Evolutionary conservation across 164 flowering plant species (phyloP), one percentile per base, ranked within the genome.

Genomic region (Chloranthus sessilifolius): DNA sequence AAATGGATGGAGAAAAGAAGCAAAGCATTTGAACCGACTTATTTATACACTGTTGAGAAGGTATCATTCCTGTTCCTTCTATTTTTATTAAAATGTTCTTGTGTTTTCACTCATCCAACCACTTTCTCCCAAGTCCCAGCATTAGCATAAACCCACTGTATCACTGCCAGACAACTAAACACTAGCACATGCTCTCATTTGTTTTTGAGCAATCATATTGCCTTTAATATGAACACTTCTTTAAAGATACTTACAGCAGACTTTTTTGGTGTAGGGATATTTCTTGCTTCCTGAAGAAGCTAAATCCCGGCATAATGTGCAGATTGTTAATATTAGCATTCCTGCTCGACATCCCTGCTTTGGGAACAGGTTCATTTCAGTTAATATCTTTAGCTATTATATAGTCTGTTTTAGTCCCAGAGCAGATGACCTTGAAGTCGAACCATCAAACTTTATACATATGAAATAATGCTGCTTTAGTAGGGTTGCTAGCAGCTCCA

Each of bases 291-390:
- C 98, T 55, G 98, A 91, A 66, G 84, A 54, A 46, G 96, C 96
- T 12, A 88, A 69, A 63, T 57, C 77, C 66, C 79, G 52, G 45
- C 96, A 88, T 65, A 77, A 80, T 37, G 80, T 91, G 36, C 78
- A 61, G 12, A 85, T 92, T 27, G 74, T 79, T 21, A 88, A 91
- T 52, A 66, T 91, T 33, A 91, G 85, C 76, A 80, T 91, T 60
- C 77, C 98, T 57, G 89, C 98, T 52, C 75, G 77, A 50, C 79
- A 91, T 65, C 66, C 90, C 19, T 91, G 98, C 74, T 85, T 91
- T 74, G 98, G 98, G 14, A 91, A 91, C 86, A 88, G 96, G 98
- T 88, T 45, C n/a, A n/a, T n/a, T n/a, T n/a, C n/a, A n/a, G n/a
- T n/a, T n/a, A n/a, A n/a, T n/a, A n/a, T n/a, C n/a, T n/a, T n/a